A percentile compares a stretch with the other conserved stretches of the same genome.
Conservation (phyloP, 495 filamentous ascomycete genomes). For the Entonaema liquescens region DNA sequence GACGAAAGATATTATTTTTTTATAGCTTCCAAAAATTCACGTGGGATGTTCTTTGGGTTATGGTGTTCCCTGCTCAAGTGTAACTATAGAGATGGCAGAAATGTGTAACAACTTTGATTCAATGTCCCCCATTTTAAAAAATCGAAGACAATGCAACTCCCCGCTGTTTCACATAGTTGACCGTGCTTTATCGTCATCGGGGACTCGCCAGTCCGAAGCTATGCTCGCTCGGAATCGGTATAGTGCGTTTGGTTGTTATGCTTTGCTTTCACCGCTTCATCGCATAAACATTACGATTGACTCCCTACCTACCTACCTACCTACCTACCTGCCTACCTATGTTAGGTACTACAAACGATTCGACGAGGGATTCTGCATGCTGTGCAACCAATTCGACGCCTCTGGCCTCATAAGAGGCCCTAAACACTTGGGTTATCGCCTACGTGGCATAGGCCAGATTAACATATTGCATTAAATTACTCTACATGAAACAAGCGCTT, state of each 20-base stretch:
- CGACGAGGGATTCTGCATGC: not conserved
- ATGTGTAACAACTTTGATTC: no score
- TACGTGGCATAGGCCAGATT: slow-evolving; percentile 41
- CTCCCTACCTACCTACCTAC: slow-evolving; percentile 16
- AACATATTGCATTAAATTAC: slow-evolving; percentile 30
- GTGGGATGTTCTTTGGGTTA: no score
- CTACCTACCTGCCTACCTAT: no score
- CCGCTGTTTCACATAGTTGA: slow-evolving; percentile 4
- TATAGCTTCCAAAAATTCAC: no score
- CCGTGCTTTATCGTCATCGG: slow-evolving; percentile 10
- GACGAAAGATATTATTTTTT: not conserved
- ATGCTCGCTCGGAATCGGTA: slow-evolving; percentile 21
- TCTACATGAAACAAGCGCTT: slow-evolving; percentile 45
- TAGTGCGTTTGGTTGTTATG: slow-evolving; percentile 6
- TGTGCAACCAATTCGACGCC: slow-evolving; percentile 16
- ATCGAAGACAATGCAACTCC: slow-evolving; percentile 4
- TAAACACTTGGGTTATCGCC: slow-evolving; percentile 20
- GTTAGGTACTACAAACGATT: not conserved
- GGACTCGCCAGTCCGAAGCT: slow-evolving; percentile 8
- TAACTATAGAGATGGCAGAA: no score
- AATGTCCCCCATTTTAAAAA: not conserved
- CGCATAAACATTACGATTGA: slow-evolving; percentile 19
- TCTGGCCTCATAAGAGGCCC: slow-evolving; percentile 1
- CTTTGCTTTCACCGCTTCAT: slow-evolving; percentile 36
- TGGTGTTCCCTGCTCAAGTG: no score